A percentile compares a stretch with the other conserved stretches of the same genome.
Evolutionary conservation across 192 early-diverging fungal genomes (phyloP).

Genomic region (Gonapodya sp.): DNA sequence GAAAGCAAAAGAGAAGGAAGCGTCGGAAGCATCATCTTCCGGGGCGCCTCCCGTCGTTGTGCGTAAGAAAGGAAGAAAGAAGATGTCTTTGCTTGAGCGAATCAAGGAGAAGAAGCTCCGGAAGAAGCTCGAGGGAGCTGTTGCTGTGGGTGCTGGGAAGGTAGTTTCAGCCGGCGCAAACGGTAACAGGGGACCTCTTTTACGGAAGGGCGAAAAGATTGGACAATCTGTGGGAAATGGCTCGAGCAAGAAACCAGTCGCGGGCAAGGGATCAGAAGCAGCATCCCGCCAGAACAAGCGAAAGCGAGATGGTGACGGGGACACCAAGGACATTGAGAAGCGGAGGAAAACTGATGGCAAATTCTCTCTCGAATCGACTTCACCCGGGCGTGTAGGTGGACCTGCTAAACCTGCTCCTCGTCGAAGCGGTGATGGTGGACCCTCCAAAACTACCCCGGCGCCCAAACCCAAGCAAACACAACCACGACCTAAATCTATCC

Average conservation of each 20-base stretch:
- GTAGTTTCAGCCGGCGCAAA: too few relatives aligned
- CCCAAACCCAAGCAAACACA: background rate
- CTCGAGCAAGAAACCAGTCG: background rate
- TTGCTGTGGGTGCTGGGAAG: too few relatives aligned
- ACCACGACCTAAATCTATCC: too few relatives aligned
- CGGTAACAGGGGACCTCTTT: background rate
- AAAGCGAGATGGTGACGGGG: background rate
- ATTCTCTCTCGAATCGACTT: background rate
- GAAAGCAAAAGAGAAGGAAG: background rate
- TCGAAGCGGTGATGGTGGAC: too few relatives aligned
- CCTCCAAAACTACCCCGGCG: background rate
- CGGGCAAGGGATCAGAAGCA: background rate
- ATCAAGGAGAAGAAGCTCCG: conserved; percentile 1
- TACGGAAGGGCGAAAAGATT: background rate
- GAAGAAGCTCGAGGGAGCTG: background rate
- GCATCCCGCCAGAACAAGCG: background rate
- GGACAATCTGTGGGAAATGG: background rate
- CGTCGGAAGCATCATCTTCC: background rate
- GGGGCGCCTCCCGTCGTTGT: background rate
- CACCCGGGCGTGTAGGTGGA: too few relatives aligned
- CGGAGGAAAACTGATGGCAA: conserved; percentile 1
- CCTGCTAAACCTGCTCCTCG: too few relatives aligned
- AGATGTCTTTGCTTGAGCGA: background rate
- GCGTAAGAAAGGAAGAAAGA: background rate
- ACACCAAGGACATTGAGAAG: background rate